A percentile compares a stretch with the other conserved stretches of the same genome.
Conservation (phyloP, 495 filamentous ascomycete species). For the Xeromyces bisporus region DNA sequence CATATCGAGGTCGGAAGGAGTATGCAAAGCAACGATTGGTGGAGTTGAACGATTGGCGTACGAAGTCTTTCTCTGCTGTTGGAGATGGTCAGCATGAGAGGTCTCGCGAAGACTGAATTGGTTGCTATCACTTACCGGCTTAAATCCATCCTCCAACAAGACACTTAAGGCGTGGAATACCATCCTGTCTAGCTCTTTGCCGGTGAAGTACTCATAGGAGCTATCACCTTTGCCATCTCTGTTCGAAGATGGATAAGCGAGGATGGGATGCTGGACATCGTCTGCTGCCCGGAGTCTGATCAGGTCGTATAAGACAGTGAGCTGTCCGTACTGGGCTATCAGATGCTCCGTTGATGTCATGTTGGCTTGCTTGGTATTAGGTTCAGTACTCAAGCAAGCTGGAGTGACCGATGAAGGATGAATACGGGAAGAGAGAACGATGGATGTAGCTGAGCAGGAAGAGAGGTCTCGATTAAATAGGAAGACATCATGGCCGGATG, state of each 20-base stretch:
- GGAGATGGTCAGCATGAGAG: slow-evolving; percentile 11
- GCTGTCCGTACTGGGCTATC: slow-evolving; percentile 18
- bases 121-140: slow-evolving; percentile 13
- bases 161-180: slow-evolving; percentile 28
- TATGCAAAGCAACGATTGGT: slow-evolving; percentile 40
- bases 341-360: slow-evolving; percentile 8
- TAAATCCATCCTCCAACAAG: slow-evolving; percentile 24
- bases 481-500: no score
- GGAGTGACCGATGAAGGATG: no score
- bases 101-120: no score
- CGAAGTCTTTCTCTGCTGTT: no score
- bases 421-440: no score
- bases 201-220: slow-evolving; percentile 36
- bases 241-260: slow-evolving; percentile 31
- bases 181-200: slow-evolving; percentile 34
- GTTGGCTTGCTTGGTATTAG: slow-evolving; percentile 1
- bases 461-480: no score
- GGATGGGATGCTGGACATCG: slow-evolving; percentile 30
- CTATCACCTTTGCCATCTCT: slow-evolving; percentile 13
- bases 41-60: no score
- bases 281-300: slow-evolving; percentile 33
- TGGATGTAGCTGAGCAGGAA: no score
- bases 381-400: slow-evolving; percentile 1
- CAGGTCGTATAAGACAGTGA: slow-evolving; percentile 29
- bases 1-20: slow-evolving; percentile 38